phyloP scores from a whole-genome alignment of 2,329 filamentous ascomycete species.

The Exophiala lecanii-corni region DNA sequence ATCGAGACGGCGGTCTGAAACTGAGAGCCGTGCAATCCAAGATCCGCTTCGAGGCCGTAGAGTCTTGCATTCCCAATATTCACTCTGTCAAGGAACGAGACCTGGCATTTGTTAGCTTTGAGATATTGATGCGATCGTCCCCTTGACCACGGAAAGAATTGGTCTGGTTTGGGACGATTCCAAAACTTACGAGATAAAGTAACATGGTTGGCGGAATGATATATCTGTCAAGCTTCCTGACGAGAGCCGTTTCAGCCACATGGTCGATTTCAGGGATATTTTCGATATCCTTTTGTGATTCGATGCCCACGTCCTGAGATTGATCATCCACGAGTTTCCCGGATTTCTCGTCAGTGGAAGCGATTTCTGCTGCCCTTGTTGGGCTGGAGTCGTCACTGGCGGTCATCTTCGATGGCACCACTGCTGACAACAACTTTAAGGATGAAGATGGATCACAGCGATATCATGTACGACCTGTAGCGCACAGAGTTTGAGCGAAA shows the following conservation, averaged over 20 bases:
- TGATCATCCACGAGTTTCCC: background rate
- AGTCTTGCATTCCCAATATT: conserved; percentile 47
- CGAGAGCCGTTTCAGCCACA: conserved; percentile 24
- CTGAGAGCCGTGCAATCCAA: conserved; percentile 47
- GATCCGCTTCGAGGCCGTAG: conserved; percentile 40
- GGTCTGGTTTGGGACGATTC: too few species aligned
- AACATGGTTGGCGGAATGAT: conserved; percentile 40
- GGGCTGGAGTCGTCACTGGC: conserved; percentile 12
- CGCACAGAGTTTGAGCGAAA: too few species aligned
- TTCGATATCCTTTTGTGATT: conserved; percentile 10
- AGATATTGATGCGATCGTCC: too few species aligned
- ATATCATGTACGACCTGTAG: too few species aligned
- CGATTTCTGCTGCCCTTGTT: conserved; percentile 1
- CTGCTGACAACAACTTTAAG: too few species aligned
- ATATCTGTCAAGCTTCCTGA: conserved; percentile 39
- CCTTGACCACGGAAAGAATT: too few species aligned
- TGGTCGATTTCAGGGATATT: conserved; percentile 19
- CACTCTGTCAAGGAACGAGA: conserved; percentile 46
- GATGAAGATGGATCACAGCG: too few species aligned
- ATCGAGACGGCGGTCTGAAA: conserved; percentile 66
- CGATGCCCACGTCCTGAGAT: conserved; percentile 1
- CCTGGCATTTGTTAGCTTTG: too few species aligned
- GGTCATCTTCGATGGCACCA: too few species aligned
- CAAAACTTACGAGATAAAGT: conserved; percentile 65
- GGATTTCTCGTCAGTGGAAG: conserved; percentile 7